Percentiles rank a stretch among this genome's conserved stretches.
Conservation (phyloP, 345 rosid genomes). For the Clausena lansium region DNA sequence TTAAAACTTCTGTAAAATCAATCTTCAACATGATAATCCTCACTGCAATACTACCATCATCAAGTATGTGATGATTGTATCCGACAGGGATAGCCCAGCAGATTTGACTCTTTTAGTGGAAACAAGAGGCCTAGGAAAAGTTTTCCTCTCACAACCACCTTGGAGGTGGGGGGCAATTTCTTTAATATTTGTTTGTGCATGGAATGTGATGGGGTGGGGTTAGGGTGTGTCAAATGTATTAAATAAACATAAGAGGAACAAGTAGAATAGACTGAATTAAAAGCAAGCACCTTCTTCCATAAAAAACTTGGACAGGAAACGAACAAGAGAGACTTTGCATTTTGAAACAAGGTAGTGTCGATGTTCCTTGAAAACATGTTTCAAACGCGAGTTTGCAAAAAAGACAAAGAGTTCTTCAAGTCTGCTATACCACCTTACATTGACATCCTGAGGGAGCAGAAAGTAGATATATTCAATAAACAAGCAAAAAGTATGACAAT, state of each 20-base stretch:
- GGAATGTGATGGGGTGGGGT: background rate
- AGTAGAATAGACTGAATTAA: background rate
- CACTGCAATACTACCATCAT: background rate
- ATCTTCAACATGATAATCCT: background rate
- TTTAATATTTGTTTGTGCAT: background rate
- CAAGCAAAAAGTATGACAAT: background rate
- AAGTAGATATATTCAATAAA: background rate
- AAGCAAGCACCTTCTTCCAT: conserved; percentile 59
- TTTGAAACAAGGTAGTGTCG: conserved; percentile 52
- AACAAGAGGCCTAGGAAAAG: background rate
- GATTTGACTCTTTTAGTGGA: background rate
- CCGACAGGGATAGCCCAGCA: background rate
- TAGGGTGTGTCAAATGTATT: background rate
- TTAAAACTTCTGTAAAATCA: background rate
- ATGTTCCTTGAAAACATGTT: conserved; percentile 62
- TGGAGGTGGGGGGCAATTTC: background rate
- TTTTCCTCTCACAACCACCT: background rate
- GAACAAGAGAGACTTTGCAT: conserved; percentile 62
- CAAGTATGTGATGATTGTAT: background rate
- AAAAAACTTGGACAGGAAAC: conserved; percentile 57
- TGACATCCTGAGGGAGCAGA: conserved; percentile 44
- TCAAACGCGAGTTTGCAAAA: conserved; percentile 51
- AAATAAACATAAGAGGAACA: background rate
- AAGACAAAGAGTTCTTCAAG: conserved; percentile 60
- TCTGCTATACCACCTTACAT: conserved; percentile 38